phyloP scores from a whole-genome alignment of 2,329 filamentous ascomycete genomes.

The Leptosphaerulina australis region DNA sequence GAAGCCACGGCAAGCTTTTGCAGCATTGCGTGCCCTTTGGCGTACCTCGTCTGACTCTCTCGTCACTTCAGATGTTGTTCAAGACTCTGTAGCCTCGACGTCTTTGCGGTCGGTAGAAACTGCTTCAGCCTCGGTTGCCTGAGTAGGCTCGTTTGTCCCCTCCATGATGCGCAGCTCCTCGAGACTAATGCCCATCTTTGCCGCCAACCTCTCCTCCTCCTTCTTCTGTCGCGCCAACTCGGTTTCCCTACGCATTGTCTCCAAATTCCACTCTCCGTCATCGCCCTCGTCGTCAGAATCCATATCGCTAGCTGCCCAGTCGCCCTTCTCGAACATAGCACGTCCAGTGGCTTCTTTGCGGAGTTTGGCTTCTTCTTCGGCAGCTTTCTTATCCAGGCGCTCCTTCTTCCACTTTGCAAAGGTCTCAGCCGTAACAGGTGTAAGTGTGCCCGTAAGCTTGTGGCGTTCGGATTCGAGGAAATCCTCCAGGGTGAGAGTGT shows the following conservation, averaged over 20 bases:
- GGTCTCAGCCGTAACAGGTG: slow-evolving; percentile 88
- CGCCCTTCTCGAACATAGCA: slow-evolving; percentile 94
- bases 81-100: slow-evolving; percentile 10
- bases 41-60: slow-evolving; percentile 12
- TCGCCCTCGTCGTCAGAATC: slow-evolving; percentile 67
- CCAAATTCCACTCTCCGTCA: slow-evolving; percentile 75
- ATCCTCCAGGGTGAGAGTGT: slow-evolving; percentile 94
- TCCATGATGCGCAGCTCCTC: slow-evolving; percentile 22
- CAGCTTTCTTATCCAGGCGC: slow-evolving; percentile 90
- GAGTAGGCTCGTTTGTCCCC: slow-evolving; percentile 12
- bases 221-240: slow-evolving; percentile 74
- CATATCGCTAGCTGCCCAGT: slow-evolving; percentile 74
- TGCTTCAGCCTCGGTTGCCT: slow-evolving; percentile 10
- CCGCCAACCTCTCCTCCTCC: slow-evolving; percentile 71
- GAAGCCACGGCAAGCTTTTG: slow-evolving; percentile 37
- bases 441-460: slow-evolving; percentile 89
- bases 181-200: slow-evolving; percentile 28
- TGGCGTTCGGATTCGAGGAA: slow-evolving; percentile 96
- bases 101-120: slow-evolving; percentile 6
- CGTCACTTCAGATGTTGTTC: neutral
- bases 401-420: slow-evolving; percentile 99
- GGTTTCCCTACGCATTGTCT: slow-evolving; percentile 83
- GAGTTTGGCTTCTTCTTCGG: slow-evolving; percentile 85
- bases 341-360: slow-evolving; percentile 96
- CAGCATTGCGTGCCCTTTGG: slow-evolving; percentile 35